These are phyloP conservation scores for Botrytis squamosa DNA, from an alignment of 2,329 filamentous ascomycete species.

Conservation along the genomic window DNA sequence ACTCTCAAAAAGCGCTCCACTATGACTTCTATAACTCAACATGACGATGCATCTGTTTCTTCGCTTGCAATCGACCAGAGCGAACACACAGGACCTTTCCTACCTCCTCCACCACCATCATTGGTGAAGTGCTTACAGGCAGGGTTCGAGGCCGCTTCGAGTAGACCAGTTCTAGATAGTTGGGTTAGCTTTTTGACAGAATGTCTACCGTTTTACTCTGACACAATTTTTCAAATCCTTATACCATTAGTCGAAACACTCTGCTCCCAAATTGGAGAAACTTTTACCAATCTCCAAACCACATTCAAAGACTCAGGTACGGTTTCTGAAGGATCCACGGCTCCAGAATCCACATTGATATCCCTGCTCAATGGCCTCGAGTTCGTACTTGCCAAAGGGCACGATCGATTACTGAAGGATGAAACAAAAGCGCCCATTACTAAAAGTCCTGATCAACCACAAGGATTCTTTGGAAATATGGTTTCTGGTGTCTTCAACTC, in stretches of 20 bases:
- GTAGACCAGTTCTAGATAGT: slow-evolving; percentile 78
- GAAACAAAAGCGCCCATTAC: slow-evolving; percentile 65
- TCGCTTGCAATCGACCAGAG: slow-evolving; percentile 44
- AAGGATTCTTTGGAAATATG: slow-evolving; percentile 92
- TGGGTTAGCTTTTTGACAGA: slow-evolving; percentile 87
- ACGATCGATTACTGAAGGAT: slow-evolving; percentile 76
- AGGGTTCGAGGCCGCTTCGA: slow-evolving; percentile 72
- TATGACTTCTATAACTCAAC: slow-evolving; percentile 21
- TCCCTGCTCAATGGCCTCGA: slow-evolving; percentile 92
- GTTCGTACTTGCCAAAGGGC: slow-evolving; percentile 81
- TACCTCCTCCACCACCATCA: slow-evolving; percentile 60
- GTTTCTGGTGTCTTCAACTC: slow-evolving; percentile 86
- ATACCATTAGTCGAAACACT: slow-evolving; percentile 89
- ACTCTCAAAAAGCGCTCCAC: slow-evolving; percentile 34
- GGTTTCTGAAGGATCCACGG: slow-evolving; percentile 39
- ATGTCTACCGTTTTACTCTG: slow-evolving; percentile 78
- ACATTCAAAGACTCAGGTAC: slow-evolving; percentile 54
- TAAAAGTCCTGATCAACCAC: slow-evolving; percentile 78
- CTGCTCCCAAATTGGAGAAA: slow-evolving; percentile 71
- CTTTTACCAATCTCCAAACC: slow-evolving; percentile 68
- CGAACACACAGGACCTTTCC: slow-evolving; percentile 42
- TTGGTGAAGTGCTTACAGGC: slow-evolving; percentile 83
- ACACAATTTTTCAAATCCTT: slow-evolving; percentile 83
- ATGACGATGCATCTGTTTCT: slow-evolving; percentile 38
- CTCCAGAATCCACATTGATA: slow-evolving; percentile 72